These are phyloP conservation scores for Pichia kluyveri DNA, from an alignment of 805 yeast species.

Conservation along the genomic window DNA sequence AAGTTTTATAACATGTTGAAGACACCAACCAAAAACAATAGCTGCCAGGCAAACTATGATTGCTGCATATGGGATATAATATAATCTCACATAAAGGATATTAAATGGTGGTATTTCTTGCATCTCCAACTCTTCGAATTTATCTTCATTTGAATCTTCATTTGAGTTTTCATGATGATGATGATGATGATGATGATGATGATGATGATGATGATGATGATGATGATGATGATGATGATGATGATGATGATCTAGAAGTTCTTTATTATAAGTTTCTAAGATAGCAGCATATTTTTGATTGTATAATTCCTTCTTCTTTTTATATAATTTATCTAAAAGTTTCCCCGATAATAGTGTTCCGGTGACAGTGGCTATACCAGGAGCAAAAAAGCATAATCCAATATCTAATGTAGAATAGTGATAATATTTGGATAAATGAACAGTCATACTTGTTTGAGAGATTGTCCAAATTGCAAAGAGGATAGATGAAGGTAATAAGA, in stretches of 20 bases:
- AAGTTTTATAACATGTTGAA: slow-evolving; percentile 37
- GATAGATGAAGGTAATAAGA: slow-evolving; percentile 48
- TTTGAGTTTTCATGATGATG: no score
- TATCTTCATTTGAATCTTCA: not conserved
- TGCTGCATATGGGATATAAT: slow-evolving; percentile 33
- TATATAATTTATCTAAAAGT: slow-evolving; percentile 44
- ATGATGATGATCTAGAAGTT: no score
- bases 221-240: no score
- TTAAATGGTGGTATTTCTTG: slow-evolving; percentile 36
- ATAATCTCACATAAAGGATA: slow-evolving; percentile 45
- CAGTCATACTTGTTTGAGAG: slow-evolving; percentile 55
- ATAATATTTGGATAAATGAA: slow-evolving; percentile 42
- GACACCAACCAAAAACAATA: slow-evolving; percentile 63
- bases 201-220: no score
- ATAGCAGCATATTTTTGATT: slow-evolving; percentile 12
- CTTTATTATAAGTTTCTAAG: not conserved
- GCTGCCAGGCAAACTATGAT: slow-evolving; percentile 32
- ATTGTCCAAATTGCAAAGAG: slow-evolving; percentile 66
- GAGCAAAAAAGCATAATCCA: slow-evolving; percentile 67
- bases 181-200: no score
- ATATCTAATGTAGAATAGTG: slow-evolving; percentile 44
- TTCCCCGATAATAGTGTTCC: slow-evolving; percentile 57
- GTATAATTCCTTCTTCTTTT: slow-evolving; percentile 25
- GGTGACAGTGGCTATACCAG: slow-evolving; percentile 55
- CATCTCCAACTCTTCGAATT: not conserved